Evolutionary conservation across 805 yeast genomes (phyloP).

Genomic region (Candida khao-thaluensis): DNA sequence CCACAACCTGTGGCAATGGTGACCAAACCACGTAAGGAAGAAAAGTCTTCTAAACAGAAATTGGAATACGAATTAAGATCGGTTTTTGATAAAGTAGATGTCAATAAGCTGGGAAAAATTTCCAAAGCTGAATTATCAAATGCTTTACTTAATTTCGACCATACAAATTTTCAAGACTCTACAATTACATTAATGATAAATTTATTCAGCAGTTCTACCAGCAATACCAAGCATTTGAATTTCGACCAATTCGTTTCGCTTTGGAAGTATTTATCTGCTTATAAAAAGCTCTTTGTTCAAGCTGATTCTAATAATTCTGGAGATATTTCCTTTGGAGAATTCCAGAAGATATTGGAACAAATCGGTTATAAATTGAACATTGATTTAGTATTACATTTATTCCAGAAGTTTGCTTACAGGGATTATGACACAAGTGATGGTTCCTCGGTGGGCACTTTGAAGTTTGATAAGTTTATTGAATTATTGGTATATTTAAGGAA

Average conservation of each 20-base stretch:
- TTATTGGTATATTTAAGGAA: slow-evolving; percentile 73
- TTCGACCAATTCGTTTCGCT: slow-evolving; percentile 65
- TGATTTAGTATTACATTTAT: slow-evolving; percentile 56
- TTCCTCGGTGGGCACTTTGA: slow-evolving; percentile 44
- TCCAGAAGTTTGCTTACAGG: slow-evolving; percentile 51
- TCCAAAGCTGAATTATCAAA: slow-evolving; percentile 56
- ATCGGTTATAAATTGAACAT: slow-evolving; percentile 65
- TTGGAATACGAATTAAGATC: slow-evolving; percentile 48
- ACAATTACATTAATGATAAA: slow-evolving; percentile 63
- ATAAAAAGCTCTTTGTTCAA: slow-evolving; percentile 61
- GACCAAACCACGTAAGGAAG: slow-evolving; percentile 23
- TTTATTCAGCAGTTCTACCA: slow-evolving; percentile 47
- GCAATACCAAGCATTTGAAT: slow-evolving; percentile 23
- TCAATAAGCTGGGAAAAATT: slow-evolving; percentile 52
- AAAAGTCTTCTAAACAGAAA: slow-evolving; percentile 34
- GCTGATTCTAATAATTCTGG: slow-evolving; percentile 61
- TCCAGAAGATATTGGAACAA: slow-evolving; percentile 56
- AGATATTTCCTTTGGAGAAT: slow-evolving; percentile 65
- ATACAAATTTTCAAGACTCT: slow-evolving; percentile 57
- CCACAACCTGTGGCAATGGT: not conserved
- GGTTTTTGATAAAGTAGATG: slow-evolving; percentile 55
- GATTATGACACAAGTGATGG: slow-evolving; percentile 26
- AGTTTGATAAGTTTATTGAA: slow-evolving; percentile 82
- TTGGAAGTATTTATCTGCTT: slow-evolving; percentile 67
- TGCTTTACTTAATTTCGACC: slow-evolving; percentile 64